phyloP scores from a whole-genome alignment of 331 rosid species.

The Prunus yedoensis region DNA sequence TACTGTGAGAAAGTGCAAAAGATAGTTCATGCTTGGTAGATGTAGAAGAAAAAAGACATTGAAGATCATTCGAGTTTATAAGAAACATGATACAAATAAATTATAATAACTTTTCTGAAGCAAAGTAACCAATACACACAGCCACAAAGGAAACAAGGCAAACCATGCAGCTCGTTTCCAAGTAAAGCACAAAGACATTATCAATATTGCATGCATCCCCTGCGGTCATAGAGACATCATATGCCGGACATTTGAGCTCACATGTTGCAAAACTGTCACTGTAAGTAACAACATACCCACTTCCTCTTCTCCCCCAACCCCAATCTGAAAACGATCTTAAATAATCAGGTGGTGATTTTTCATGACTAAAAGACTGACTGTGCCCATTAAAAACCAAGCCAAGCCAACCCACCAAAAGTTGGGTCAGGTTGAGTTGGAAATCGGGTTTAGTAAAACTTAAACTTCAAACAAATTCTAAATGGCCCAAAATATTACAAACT shows the following conservation, averaged over 20 bases:
- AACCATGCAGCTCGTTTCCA: not conserved
- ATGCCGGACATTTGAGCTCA: not conserved
- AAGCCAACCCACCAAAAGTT: not conserved
- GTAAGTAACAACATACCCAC: not conserved
- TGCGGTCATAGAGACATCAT: not conserved
- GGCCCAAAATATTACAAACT: not conserved
- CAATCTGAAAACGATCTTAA: no score
- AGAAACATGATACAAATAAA: not conserved
- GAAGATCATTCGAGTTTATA: not conserved
- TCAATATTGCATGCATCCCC: not conserved
- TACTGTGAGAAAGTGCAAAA: not conserved
- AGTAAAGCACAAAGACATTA: not conserved
- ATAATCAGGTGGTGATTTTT: not conserved
- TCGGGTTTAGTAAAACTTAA: not conserved
- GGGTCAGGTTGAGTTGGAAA: not conserved
- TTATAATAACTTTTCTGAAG: not conserved
- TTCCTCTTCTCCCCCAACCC: not conserved
- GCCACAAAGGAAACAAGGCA: conserved; percentile 4
- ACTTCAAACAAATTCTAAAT: not conserved
- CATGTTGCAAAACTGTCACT: not conserved
- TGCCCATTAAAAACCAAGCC: not conserved
- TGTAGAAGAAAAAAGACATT: not conserved
- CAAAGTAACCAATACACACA: not conserved
- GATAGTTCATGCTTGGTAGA: conserved; percentile 7
- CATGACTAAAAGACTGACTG: not conserved